A percentile compares a stretch with the other conserved stretches of the same genome.
These are phyloP conservation scores for Mycotypha africana DNA, from an alignment of 371 early-diverging fungal genomes.

Conservation along the genomic window DNA sequence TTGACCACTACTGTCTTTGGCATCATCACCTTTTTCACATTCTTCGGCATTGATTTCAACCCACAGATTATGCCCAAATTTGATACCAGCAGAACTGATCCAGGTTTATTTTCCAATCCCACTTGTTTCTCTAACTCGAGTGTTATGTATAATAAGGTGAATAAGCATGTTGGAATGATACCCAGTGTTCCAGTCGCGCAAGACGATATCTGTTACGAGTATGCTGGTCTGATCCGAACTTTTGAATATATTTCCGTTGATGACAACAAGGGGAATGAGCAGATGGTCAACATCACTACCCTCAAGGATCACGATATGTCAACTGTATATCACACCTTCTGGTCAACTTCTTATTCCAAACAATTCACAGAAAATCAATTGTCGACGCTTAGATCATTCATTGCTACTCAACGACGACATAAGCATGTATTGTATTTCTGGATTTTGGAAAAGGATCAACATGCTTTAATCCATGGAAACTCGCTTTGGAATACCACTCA, in stretches of 20 bases:
- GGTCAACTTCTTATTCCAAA: slow-evolving; percentile 13
- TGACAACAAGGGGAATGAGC: no score
- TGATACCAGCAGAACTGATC: slow-evolving; percentile 17
- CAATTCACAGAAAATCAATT: slow-evolving; percentile 21
- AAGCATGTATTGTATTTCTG: slow-evolving; percentile 24
- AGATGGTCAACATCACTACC: no score
- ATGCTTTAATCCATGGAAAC: not conserved
- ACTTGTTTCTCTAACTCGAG: slow-evolving; percentile 8
- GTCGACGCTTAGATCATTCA: slow-evolving; percentile 33
- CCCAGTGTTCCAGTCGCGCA: slow-evolving; percentile 34
- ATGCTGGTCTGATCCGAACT: slow-evolving; percentile 21
- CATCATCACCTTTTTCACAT: slow-evolving; percentile 21
- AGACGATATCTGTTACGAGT: slow-evolving; percentile 38
- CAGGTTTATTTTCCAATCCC: slow-evolving; percentile 18
- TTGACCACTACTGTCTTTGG: not conserved
- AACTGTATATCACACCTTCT: slow-evolving; percentile 1
- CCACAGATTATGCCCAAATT: slow-evolving; percentile 29
- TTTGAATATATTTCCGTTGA: no score
- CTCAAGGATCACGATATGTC: no score
- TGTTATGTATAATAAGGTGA: slow-evolving; percentile 1
- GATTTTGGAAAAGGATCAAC: slow-evolving; percentile 9
- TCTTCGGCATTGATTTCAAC: slow-evolving; percentile 38
- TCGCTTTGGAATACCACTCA: no score
- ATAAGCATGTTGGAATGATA: slow-evolving; percentile 18
- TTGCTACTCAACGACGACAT: slow-evolving; percentile 28